phyloP scores from a whole-genome alignment of 495 filamentous ascomycete species.

The Trichoderma asperelloides region DNA sequence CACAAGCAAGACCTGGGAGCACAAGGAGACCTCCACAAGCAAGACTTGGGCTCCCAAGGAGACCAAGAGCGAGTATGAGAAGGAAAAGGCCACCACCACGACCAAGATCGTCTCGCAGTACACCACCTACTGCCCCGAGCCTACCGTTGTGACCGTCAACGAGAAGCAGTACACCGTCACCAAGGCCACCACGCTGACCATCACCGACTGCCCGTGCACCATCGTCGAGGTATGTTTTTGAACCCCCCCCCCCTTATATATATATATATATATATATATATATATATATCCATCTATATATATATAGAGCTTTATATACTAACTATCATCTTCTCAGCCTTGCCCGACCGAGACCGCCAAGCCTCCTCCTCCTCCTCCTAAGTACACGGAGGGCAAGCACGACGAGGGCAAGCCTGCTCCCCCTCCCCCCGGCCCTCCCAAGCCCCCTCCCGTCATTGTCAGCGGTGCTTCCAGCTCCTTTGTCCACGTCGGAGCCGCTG shows the following conservation, averaged over 20 bases:
- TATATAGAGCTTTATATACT: too few relatives aligned
- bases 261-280: too few relatives aligned
- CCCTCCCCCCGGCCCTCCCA: background rate
- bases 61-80: slow-evolving; percentile 25
- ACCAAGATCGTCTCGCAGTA: slow-evolving; percentile 72
- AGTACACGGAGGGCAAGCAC: too few relatives aligned
- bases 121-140: slow-evolving; percentile 78
- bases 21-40: background rate
- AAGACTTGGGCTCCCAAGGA: background rate
- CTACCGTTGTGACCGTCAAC: slow-evolving; percentile 62
- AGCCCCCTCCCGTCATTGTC: background rate
- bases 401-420: background rate
- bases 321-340: background rate
- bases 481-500: background rate
- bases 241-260: background rate
- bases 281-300: too few relatives aligned
- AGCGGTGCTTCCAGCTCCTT: background rate
- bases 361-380: background rate
- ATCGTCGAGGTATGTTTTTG: slow-evolving; percentile 41
- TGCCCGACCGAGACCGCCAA: background rate
- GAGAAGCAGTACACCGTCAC: slow-evolving; percentile 71
- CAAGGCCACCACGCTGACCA: slow-evolving; percentile 69
- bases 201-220: slow-evolving; percentile 72
- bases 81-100: slow-evolving; percentile 42
- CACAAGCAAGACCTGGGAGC: slow-evolving; percentile 35